Evolutionary conservation across 352 stramenopile species (phyloP).

Genomic region (Phytophthora kernoviae): DNA sequence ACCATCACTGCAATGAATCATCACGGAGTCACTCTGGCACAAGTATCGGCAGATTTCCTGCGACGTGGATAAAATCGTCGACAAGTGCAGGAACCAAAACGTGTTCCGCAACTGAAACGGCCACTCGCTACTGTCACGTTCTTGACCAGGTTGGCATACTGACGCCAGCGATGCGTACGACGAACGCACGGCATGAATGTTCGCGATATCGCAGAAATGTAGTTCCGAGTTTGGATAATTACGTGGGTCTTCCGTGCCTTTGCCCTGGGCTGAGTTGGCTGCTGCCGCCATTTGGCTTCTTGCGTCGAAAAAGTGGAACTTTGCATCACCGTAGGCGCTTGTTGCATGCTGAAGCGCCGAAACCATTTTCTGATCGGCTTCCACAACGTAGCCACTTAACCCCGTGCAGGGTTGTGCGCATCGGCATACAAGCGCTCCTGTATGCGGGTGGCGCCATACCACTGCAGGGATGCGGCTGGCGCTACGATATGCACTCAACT

Average conservation of each 20-base stretch:
- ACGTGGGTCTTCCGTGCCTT: slow-evolving; percentile 91
- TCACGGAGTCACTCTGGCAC: slow-evolving; percentile 93
- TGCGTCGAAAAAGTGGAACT: slow-evolving; percentile 88
- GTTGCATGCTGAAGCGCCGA: slow-evolving; percentile 72
- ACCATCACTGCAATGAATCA: slow-evolving; percentile 99
- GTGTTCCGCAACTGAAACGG: slow-evolving; percentile 93
- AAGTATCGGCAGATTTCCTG: slow-evolving; percentile 95
- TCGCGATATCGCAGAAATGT: slow-evolving; percentile 98
- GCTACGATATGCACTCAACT: slow-evolving; percentile 92
- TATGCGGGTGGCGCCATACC: slow-evolving; percentile 92
- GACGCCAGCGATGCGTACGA: slow-evolving; percentile 80
- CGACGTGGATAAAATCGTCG: slow-evolving; percentile 93
- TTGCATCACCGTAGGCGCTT: slow-evolving; percentile 57
- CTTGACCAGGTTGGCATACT: slow-evolving; percentile 79
- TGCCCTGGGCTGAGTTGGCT: slow-evolving; percentile 85
- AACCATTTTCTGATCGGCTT: slow-evolving; percentile 85
- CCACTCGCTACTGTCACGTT: slow-evolving; percentile 82
- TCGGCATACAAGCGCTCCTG: slow-evolving; percentile 89
- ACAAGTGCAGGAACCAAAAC: slow-evolving; percentile 97
- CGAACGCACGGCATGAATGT: slow-evolving; percentile 98
- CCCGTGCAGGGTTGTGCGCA: slow-evolving; percentile 87
- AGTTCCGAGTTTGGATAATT: slow-evolving; percentile 96
- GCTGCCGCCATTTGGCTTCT: slow-evolving; percentile 86
- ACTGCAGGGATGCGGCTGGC: slow-evolving; percentile 93
- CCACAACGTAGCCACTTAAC: slow-evolving; percentile 79